These are phyloP conservation scores for Tuctoria greenei DNA, from an alignment of 176 grass and related monocot genomes.

Conservation along the genomic window DNA sequence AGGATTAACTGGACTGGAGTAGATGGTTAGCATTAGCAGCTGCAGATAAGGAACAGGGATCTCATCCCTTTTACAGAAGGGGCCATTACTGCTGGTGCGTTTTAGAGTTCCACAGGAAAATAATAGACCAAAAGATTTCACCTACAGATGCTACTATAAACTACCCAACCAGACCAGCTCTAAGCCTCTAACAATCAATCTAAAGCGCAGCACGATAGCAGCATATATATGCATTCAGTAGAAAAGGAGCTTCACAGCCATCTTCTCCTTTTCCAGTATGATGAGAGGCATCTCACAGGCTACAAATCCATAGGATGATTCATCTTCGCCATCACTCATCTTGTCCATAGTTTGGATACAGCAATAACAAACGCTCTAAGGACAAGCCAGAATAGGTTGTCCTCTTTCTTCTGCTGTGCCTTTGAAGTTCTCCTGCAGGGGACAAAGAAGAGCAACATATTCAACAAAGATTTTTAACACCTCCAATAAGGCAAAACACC, in stretches of 20 bases:
- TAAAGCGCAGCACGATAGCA: not conserved
- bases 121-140: conserved; percentile 21
- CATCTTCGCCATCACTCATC: conserved; percentile 23
- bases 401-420: conserved; percentile 36
- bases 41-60: not conserved
- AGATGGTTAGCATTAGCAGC: not conserved
- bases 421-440: conserved; percentile 39
- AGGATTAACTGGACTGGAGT: not conserved
- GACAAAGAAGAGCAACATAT: conserved; percentile 1
- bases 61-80: not conserved
- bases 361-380: conserved; percentile 57
- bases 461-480: conserved; percentile 18
- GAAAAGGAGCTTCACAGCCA: conserved; percentile 20
- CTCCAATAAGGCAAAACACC: conserved; percentile 7
- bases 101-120: not conserved
- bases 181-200: not conserved
- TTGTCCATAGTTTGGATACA: conserved; percentile 54
- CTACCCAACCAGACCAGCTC: conserved; percentile 1
- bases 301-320: not conserved
- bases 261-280: not conserved
- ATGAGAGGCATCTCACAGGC: not conserved
- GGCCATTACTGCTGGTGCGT: too few relatives aligned
- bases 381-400: conserved; percentile 58
- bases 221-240: conserved; percentile 4
- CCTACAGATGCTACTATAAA: conserved; percentile 14